Percentiles rank a stretch among this genome's conserved stretches.
Evolutionary conservation across 139 green algal species (phyloP).

Genomic region (Chlorella sorokiniana): DNA sequence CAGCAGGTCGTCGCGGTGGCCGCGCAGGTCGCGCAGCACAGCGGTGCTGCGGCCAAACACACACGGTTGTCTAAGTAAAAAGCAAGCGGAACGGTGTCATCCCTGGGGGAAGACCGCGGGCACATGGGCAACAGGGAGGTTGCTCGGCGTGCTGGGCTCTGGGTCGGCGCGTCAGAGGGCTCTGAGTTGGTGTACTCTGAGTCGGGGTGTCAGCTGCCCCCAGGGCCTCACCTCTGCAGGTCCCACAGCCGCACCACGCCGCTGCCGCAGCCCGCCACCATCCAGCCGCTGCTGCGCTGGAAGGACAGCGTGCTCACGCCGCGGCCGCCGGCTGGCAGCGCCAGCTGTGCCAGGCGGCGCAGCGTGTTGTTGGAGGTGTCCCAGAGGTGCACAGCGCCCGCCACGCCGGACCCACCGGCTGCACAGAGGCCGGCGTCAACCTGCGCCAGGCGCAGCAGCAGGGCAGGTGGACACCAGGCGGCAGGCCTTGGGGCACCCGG

Average conservation of each 20-base stretch:
- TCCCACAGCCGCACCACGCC: neutral
- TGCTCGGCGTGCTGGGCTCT: too few species aligned
- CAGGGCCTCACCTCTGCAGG: constrained; percentile 7
- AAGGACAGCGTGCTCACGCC: constrained; percentile 23
- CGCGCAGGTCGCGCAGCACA: neutral
- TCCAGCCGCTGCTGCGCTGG: constrained; percentile 22
- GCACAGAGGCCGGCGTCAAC: constrained; percentile 11
- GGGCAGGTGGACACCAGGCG: neutral
- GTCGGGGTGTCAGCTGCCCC: too few species aligned
- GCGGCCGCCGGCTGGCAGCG: neutral
- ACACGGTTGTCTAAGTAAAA: neutral
- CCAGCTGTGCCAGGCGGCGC: neutral
- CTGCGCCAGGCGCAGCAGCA: neutral
- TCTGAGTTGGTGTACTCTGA: too few species aligned
- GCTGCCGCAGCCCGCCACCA: constrained; percentile 12
- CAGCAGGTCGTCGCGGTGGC: constrained; percentile 1
- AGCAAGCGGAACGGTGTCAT: too few species aligned
- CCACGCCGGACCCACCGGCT: neutral
- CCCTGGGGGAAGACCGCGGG: too few species aligned
- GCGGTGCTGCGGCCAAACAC: neutral
- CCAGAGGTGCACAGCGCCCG: constrained; percentile 5
- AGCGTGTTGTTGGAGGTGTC: neutral
- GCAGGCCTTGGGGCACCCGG: neutral
- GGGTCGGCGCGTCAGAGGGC: too few species aligned
- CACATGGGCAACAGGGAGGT: too few species aligned